Conservation (phyloP, 176 grass and related monocot genomes). For the Zea luxurians region DNA sequence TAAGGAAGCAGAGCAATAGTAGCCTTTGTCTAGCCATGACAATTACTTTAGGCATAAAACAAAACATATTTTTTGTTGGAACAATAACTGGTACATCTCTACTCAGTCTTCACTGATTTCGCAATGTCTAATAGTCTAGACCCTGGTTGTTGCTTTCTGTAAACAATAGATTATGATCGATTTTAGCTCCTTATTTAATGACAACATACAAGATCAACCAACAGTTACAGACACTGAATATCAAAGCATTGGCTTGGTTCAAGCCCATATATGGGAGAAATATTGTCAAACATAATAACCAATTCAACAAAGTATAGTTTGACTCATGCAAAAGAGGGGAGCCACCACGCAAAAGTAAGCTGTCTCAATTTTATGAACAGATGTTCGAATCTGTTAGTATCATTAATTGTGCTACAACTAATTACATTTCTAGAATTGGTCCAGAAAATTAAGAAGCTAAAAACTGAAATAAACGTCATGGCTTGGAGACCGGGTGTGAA, state of each 20-base stretch:
- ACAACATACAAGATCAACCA: not conserved
- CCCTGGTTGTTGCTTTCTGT: not conserved
- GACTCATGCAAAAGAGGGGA: not conserved
- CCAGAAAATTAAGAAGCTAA: constrained; percentile 23
- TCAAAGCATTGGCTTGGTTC: not conserved
- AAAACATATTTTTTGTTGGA: not conserved
- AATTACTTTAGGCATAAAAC: constrained; percentile 22
- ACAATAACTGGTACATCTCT: not conserved
- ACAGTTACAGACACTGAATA: not conserved
- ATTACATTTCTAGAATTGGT: not conserved
- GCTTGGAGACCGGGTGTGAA: not conserved
- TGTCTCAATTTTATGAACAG: not conserved
- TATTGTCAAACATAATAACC: not conserved
- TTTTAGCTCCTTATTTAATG: not conserved
- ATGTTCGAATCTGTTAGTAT: not conserved
- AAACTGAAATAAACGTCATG: constrained; percentile 15
- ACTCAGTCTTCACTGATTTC: not conserved
- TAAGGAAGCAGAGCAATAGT: not conserved
- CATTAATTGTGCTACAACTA: not conserved
- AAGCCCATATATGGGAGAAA: not conserved
- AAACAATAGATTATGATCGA: not conserved
- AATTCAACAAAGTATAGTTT: not conserved
- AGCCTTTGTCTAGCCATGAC: not conserved
- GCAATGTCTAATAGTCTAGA: not conserved
- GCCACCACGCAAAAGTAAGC: not conserved